Conservation (phyloP, 2,329 filamentous ascomycete species). For the Phoma sp. region DNA sequence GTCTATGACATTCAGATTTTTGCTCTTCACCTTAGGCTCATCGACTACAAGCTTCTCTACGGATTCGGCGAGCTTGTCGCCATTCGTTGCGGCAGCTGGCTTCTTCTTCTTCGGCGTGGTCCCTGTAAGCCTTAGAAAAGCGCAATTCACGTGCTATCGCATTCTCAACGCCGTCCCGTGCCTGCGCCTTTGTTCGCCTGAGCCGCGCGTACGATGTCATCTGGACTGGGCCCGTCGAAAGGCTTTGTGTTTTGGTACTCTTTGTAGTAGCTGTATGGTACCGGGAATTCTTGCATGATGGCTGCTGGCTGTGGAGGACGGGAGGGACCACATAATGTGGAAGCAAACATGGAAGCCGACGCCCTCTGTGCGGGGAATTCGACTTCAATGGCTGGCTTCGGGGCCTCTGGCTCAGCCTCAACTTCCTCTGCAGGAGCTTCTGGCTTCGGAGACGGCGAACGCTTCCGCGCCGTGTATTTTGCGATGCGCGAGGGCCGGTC, state of each 20-base stretch:
- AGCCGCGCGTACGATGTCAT: conserved; percentile 85
- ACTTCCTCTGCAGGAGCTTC: conserved; percentile 22
- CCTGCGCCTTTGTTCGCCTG: conserved; percentile 62
- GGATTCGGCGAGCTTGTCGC: conserved; percentile 51
- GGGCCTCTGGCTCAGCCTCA: conserved; percentile 20
- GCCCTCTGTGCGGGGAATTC: conserved; percentile 51
- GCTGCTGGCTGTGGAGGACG: conserved; percentile 3
- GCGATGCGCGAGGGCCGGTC: conserved; percentile 17
- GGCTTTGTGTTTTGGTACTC: conserved; percentile 58
- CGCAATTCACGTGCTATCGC: conserved; percentile 6
- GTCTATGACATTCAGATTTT: conserved; percentile 82
- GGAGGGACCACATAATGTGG: conserved; percentile 52
- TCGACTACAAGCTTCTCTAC: conserved; percentile 57
- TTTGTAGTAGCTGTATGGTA: conserved; percentile 50
- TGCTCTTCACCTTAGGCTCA: conserved; percentile 65
- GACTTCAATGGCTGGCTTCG: conserved; percentile 28
- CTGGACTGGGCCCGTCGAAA: conserved; percentile 87
- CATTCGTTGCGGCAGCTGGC: conserved; percentile 16
- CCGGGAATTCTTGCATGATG: conserved; percentile 30
- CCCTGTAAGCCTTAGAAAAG: conserved; percentile 33
- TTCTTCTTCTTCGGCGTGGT: conserved; percentile 39
- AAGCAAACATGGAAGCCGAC: conserved; percentile 58
- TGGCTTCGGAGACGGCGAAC: conserved; percentile 33
- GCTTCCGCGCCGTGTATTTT: conserved; percentile 40
- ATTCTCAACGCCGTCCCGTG: conserved; percentile 42